These are phyloP conservation scores for Eimeria sp. DNA, from an alignment of 169 alveolate genomes.

Conservation along the genomic window DNA sequence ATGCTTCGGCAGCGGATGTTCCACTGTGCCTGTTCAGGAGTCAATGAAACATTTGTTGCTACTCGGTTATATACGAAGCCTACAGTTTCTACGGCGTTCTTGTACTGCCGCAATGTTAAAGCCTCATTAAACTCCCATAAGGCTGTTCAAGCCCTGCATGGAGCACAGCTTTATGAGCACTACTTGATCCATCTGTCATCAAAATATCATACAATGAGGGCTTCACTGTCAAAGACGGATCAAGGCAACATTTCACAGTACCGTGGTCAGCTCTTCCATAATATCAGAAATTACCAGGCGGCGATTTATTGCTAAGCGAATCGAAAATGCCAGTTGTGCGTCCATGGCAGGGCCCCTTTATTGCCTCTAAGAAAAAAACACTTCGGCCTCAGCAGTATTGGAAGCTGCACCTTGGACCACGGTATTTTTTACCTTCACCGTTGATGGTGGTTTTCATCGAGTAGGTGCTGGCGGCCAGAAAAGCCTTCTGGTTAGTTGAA, in stretches of 20 bases:
- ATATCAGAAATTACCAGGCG: neutral
- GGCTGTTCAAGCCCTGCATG: neutral
- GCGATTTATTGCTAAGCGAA: neutral
- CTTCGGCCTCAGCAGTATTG: neutral
- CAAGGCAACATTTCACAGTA: neutral
- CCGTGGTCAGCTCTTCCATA: neutral
- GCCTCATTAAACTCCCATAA: neutral
- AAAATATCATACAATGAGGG: neutral
- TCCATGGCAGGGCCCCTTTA: neutral
- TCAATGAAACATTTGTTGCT: no score
- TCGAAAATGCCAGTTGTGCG: neutral
- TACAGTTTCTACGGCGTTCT: no score
- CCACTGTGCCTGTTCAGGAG: no score
- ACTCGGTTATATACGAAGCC: no score
- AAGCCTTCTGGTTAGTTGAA: neutral
- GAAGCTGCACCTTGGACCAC: neutral
- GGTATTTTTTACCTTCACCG: neutral
- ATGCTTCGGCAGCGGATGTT: no score
- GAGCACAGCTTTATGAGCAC: neutral
- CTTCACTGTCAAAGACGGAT: neutral
- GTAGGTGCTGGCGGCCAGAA: neutral
- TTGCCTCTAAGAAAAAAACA: neutral
- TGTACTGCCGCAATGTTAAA: no score
- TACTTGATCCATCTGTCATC: neutral
- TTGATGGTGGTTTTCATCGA: neutral